Evolutionary conservation across 1,284 basidiomycete species (phyloP).

Genomic region (Singerocomus rubriflavus): DNA sequence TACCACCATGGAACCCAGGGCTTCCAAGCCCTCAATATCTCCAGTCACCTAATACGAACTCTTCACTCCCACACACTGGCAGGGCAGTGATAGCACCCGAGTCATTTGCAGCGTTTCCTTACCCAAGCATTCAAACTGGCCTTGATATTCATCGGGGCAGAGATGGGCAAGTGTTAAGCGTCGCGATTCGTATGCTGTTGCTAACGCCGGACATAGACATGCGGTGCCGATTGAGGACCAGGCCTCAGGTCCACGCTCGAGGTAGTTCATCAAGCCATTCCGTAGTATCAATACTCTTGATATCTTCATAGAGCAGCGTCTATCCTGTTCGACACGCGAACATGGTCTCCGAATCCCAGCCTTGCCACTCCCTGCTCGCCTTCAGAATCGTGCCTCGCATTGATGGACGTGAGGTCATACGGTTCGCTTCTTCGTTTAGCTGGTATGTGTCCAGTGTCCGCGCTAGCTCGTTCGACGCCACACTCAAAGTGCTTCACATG

Average conservation of each 20-base stretch:
- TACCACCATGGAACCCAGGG: background rate
- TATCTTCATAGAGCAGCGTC: background rate
- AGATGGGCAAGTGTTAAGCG: background rate
- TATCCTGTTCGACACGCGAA: background rate
- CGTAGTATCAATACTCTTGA: background rate
- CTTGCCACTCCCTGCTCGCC: background rate
- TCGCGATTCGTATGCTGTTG: background rate
- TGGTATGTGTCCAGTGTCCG: background rate
- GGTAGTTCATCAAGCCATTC: background rate
- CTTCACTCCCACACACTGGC: background rate
- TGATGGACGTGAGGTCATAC: background rate
- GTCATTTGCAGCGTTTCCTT: background rate
- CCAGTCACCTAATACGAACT: background rate
- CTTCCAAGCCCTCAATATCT: background rate
- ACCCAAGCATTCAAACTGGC: background rate
- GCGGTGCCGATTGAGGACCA: too few species aligned
- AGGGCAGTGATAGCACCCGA: background rate
- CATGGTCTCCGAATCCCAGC: background rate
- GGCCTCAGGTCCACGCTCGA: background rate
- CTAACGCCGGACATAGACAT: background rate
- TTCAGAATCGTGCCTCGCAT: background rate
- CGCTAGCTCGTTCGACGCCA: background rate
- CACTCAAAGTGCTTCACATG: background rate
- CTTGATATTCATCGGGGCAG: background rate
- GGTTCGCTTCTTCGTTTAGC: background rate